Conservation (phyloP, 345 rosid genomes). For the Citrus sinensis region DNA sequence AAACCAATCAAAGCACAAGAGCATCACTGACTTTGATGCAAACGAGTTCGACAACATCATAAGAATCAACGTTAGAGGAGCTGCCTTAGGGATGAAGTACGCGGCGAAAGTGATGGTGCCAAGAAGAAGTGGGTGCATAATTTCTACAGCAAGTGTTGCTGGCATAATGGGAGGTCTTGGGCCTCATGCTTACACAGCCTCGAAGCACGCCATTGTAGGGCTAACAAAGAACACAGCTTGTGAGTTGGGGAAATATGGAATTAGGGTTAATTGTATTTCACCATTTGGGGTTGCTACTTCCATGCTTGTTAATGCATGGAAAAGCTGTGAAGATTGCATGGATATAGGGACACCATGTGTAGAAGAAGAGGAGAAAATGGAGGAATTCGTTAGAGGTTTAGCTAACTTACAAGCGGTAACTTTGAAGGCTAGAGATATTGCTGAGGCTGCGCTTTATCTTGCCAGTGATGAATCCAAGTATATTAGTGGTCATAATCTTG, state of each 20-base stretch:
- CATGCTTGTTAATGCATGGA: slow-evolving; percentile 70
- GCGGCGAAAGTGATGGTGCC: slow-evolving; percentile 71
- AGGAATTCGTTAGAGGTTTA: slow-evolving; percentile 58
- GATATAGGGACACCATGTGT: slow-evolving; percentile 25
- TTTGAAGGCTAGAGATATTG: slow-evolving; percentile 57
- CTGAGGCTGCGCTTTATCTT: slow-evolving; percentile 75
- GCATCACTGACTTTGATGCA: slow-evolving; percentile 57
- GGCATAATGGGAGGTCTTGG: slow-evolving; percentile 83
- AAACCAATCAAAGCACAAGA: slow-evolving; percentile 56
- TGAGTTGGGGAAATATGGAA: slow-evolving; percentile 69
- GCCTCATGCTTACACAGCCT: slow-evolving; percentile 71
- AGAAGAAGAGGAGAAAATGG: slow-evolving; percentile 58
- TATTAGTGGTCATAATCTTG: slow-evolving; percentile 81
- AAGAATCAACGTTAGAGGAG: slow-evolving; percentile 66
- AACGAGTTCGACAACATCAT: slow-evolving; percentile 66
- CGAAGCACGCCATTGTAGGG: slow-evolving; percentile 82
- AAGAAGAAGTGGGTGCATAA: slow-evolving; percentile 55
- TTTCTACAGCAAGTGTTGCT: slow-evolving; percentile 74
- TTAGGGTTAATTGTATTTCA: slow-evolving; percentile 76
- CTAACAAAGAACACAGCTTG: slow-evolving; percentile 74
- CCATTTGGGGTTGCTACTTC: slow-evolving; percentile 86
- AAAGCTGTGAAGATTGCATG: slow-evolving; percentile 27
- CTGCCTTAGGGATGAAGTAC: slow-evolving; percentile 70
- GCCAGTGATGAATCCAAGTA: slow-evolving; percentile 84
- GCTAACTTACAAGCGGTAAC: slow-evolving; percentile 60